phyloP scores from a whole-genome alignment of 345 rosid genomes.

The Eucalyptus guilfoylei region DNA sequence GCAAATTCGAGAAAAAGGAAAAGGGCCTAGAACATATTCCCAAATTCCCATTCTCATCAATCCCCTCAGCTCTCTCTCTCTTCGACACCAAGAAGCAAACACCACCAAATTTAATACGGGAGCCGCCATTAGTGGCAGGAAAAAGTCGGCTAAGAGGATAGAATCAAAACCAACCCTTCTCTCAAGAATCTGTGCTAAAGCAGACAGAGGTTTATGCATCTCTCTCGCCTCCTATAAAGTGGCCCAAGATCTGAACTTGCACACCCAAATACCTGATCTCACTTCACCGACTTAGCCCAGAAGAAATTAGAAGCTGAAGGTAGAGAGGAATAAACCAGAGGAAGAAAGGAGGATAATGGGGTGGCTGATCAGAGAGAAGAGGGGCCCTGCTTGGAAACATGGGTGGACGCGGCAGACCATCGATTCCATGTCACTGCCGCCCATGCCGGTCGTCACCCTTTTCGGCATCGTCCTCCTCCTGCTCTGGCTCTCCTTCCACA shows the following conservation, averaged over 20 bases:
- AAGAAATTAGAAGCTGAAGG: background rate
- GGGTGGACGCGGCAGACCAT: conserved; percentile 50
- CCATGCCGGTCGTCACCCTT: conserved; percentile 39
- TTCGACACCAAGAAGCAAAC: background rate
- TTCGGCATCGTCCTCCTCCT: conserved; percentile 40
- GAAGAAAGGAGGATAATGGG: conserved; percentile 14
- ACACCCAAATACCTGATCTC: background rate
- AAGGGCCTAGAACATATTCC: background rate
- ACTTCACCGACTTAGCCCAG: background rate
- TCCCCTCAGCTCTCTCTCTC: background rate
- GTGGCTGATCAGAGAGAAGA: conserved; percentile 42
- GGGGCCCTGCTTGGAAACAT: conserved; percentile 60
- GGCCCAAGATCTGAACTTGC: background rate
- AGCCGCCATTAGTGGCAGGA: background rate
- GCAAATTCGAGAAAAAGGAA: background rate
- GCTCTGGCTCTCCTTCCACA: conserved; percentile 34
- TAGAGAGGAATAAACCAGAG: background rate
- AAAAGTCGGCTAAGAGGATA: background rate
- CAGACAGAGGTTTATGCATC: background rate
- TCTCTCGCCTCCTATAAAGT: background rate
- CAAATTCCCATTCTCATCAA: background rate
- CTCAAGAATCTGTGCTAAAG: conserved; percentile 32
- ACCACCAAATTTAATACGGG: background rate
- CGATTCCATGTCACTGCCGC: conserved; percentile 44
- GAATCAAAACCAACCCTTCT: conserved; percentile 1